Evolutionary conservation across 768 basidiomycete species (phyloP).

Genomic region (Fomitopsis pulvina): DNA sequence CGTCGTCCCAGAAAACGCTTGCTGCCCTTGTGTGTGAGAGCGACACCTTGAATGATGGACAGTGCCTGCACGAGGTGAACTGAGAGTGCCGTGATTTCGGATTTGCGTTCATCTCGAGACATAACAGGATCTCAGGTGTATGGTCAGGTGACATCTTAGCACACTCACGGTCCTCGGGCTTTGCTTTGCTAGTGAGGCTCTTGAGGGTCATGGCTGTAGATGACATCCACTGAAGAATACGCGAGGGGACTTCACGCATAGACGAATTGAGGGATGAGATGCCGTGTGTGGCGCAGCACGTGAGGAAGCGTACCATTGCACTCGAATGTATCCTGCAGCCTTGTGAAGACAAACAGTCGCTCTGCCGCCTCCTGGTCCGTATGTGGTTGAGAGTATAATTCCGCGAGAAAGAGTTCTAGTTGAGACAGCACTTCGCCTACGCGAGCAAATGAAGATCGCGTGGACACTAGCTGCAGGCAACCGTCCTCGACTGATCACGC

Average conservation of each 20-base stretch:
- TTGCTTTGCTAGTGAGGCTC: slow-evolving; percentile 32
- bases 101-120: slow-evolving; percentile 30
- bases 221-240: slow-evolving; percentile 59
- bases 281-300: slow-evolving; percentile 40
- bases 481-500: background rate
- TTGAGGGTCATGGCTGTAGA: slow-evolving; percentile 46
- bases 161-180: slow-evolving; percentile 32
- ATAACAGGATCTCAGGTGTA: background rate
- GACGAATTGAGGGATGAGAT: background rate
- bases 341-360: slow-evolving; percentile 48
- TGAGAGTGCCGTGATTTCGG: slow-evolving; percentile 42
- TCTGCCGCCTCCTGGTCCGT: slow-evolving; percentile 35
- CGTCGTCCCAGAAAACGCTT: slow-evolving; percentile 66
- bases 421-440: slow-evolving; percentile 47
- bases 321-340: slow-evolving; percentile 74
- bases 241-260: slow-evolving; percentile 49
- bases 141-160: background rate
- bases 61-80: slow-evolving; percentile 53
- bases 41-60: slow-evolving; percentile 71
- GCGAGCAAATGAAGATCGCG: slow-evolving; percentile 43
- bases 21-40: slow-evolving; percentile 58
- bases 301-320: slow-evolving; percentile 80
- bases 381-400: slow-evolving; percentile 29
- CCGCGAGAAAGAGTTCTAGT: slow-evolving; percentile 46
- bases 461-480: slow-evolving; percentile 50